phyloP scores from a whole-genome alignment of 306 rosid genomes.

The Clitoria ternatea region DNA sequence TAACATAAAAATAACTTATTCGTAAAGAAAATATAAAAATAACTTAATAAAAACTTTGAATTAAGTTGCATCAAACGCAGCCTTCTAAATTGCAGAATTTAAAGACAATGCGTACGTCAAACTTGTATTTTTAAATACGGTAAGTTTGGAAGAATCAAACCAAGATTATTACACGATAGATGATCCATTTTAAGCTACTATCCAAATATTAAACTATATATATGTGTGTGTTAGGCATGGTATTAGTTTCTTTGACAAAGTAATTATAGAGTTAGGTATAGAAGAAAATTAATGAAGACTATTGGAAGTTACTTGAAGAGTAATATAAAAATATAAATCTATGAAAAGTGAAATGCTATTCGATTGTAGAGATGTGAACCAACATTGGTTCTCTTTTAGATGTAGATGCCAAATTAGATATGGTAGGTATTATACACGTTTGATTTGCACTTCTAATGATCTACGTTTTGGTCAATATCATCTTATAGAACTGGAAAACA shows the following conservation, averaged over 20 bases:
- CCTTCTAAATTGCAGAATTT: background rate
- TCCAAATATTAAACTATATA: constrained; percentile 12
- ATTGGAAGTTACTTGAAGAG: too few relatives aligned
- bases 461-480: background rate
- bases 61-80: too few relatives aligned
- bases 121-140: background rate
- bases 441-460: constrained; percentile 35
- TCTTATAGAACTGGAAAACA: background rate
- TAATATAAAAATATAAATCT: too few relatives aligned
- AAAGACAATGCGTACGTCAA: background rate
- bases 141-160: constrained; percentile 27
- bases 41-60: too few relatives aligned
- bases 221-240: constrained; percentile 22
- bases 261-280: constrained; percentile 29
- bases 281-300: too few relatives aligned
- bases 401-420: constrained; percentile 5
- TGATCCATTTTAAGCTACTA: constrained; percentile 9
- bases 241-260: constrained; percentile 4
- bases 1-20: too few relatives aligned
- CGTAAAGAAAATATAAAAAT: too few relatives aligned
- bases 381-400: background rate
- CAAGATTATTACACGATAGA: constrained; percentile 34
- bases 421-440: constrained; percentile 25
- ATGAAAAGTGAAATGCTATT: constrained; percentile 9
- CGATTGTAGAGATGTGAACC: constrained; percentile 2